Base-by-base conservation (phyloP, 1,139 yeast species). In the Yamadazyma friedrichii region DNA sequence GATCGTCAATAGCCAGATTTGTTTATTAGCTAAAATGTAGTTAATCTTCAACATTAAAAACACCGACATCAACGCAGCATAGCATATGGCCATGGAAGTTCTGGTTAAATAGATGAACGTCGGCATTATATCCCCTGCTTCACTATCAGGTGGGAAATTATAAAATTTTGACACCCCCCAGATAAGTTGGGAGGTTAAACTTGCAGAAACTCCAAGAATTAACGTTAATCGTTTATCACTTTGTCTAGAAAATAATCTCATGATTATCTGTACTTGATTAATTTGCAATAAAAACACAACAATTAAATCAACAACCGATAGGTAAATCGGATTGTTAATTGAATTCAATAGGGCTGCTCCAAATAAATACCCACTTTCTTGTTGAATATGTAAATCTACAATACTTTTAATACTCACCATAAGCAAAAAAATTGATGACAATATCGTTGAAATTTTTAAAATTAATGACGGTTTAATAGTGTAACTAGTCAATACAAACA, bases 101-200 rank as follows among this genome's bases (percentile, higher is more conserved):
- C 94, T 74, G 31, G 88, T 77, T 43, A 88, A 69, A 55, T 88
- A 88, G 12, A 83, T 83, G 56, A 88, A 84, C 0, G 95, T 91
- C 0, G 95, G 89, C 11, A 88, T 56, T 10, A 87, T 81, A 16
- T 81, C 78, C 9, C 78, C 72, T 9, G 78, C 75, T 42, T 75
- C 76, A 40, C 65, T 63, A 12, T 59, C 66, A 3, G 55, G 60
- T 2, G 44, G 41, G 42, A 66, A 65, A 0, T 49, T 45, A 33
- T 75, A 62, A 53, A 83, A 81, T 9, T 76, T 75, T 6, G 89
- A 70, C 1, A 84, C 69, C 0, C 82, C 88, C 88, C 91, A 84
- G 9, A 86, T 69, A 1, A 79, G 70, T 53, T 85, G 88, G 1
- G 88, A 75, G 0, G 78, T 61, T 3, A 84, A 52, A 4, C 83